Base-by-base conservation (phyloP, 2,329 filamentous ascomycete species). In the Penicillium sp. region DNA sequence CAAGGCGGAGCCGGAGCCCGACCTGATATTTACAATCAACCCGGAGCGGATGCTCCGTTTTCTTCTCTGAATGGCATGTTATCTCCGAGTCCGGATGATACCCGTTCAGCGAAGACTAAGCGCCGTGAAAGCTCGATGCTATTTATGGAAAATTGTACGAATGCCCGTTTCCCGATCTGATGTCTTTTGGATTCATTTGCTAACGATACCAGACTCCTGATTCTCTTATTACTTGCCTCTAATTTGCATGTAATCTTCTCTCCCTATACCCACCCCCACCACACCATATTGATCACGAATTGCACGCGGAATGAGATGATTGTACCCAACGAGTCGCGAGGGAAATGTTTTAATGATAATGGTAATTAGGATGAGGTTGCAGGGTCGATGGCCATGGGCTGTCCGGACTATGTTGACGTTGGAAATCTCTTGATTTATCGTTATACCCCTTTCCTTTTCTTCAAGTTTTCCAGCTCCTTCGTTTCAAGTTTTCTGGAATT, bases 71-170 rank as follows among this genome's bases (percentile, higher is more conserved):
- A 73, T 55, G 71, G 74, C 18, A 75, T 77, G 68, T 52, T 80
- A 48, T 64, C 70, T 16, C 73, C 77, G 4, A 69, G 68, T 23
- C 48, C 56, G 14, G 71, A 73, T 26, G 71, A 71, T 24, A 63
- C 67, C 18, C 69, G 69, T 26, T 69, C 71, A 9, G 67, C 68
- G 18, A 80, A 79, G 64, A 68, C 74, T 16, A 77, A 78, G 62
- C 72, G 78, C 58, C 70, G 78, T 39, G 78, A 81, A 63, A 81
- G 78, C 59, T 78, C 77, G 16, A 71, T 81, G 64, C 64, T 79
- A 37, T 73, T 78, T 34, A 77, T 79, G 75, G 74, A 75, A 33
- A 46, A 48, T 21, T 39, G 57, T 58, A 54, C 3, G 36, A 13
- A 4, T 34, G 9, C 31, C 31, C 31, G 8, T n/a, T 34, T n/a